phyloP scores from a whole-genome alignment of 2,329 filamentous ascomycete genomes.

The Sordariomycetes sp. region DNA sequence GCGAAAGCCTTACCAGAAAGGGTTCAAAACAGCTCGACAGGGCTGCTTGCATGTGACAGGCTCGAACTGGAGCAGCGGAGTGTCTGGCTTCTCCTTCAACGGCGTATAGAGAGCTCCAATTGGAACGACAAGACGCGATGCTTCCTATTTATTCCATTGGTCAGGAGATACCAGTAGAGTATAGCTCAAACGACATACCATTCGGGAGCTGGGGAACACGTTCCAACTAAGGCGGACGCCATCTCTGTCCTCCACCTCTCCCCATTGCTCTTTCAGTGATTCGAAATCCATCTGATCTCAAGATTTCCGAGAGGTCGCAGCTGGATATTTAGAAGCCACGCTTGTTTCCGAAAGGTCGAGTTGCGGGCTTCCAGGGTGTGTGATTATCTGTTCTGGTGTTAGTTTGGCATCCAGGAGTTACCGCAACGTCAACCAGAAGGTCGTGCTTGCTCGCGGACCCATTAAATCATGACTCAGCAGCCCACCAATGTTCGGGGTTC shows the following conservation, averaged over 20 bases:
- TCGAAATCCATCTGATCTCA: conserved; percentile 70
- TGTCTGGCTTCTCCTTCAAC: conserved; percentile 86
- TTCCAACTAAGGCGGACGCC: conserved; percentile 97
- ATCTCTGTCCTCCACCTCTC: conserved; percentile 91
- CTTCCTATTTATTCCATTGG: conserved; percentile 56
- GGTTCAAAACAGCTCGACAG: conserved; percentile 91
- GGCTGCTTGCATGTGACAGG: conserved; percentile 94
- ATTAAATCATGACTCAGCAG: too few relatives aligned
- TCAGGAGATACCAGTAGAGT: not conserved
- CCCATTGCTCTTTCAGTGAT: conserved; percentile 89
- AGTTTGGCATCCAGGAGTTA: not conserved
- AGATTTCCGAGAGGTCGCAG: not conserved
- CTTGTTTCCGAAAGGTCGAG: not conserved
- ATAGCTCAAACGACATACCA: conserved; percentile 49
- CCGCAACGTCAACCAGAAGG: not conserved
- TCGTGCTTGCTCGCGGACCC: too few relatives aligned
- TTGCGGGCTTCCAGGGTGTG: conserved; percentile 2
- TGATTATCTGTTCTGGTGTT: conserved; percentile 8
- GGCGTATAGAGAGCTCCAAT: conserved; percentile 95
- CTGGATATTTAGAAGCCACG: not conserved
- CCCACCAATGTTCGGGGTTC: too few relatives aligned
- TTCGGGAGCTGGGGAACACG: conserved; percentile 93
- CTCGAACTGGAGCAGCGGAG: conserved; percentile 86
- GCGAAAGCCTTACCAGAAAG: conserved; percentile 65
- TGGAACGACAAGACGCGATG: conserved; percentile 85